Conservation (phyloP, 2,329 filamentous ascomycete genomes). For the Xylariaceae sp. region DNA sequence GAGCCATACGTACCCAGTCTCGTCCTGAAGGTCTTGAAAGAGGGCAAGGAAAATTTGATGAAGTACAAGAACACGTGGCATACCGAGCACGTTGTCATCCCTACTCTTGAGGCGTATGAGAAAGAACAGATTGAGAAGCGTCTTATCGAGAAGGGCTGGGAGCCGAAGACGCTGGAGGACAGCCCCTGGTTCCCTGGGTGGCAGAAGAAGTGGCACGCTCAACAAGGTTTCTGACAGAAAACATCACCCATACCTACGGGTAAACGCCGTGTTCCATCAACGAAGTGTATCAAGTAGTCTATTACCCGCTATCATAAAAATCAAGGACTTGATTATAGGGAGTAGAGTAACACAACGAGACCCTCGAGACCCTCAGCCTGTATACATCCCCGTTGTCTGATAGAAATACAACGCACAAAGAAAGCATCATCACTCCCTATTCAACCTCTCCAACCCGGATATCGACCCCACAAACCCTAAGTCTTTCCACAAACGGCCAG, state of each 20-base stretch:
- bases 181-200: slow-evolving; percentile 77
- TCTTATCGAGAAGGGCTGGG: slow-evolving; percentile 63
- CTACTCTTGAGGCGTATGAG: slow-evolving; percentile 64
- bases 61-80: slow-evolving; percentile 84
- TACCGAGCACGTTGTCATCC: slow-evolving; percentile 72
- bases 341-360: too few relatives aligned
- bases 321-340: too few relatives aligned
- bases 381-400: too few relatives aligned
- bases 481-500: slow-evolving; percentile 1
- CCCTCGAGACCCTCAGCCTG: too few relatives aligned
- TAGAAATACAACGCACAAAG: too few relatives aligned
- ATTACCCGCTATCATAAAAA: background rate
- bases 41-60: slow-evolving; percentile 72
- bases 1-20: slow-evolving; percentile 75
- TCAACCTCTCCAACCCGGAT: background rate
- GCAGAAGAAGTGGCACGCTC: slow-evolving; percentile 68
- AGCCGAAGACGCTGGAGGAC: slow-evolving; percentile 70
- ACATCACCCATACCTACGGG: background rate
- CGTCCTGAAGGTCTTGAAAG: slow-evolving; percentile 67
- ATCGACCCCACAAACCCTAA: background rate
- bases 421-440: too few relatives aligned
- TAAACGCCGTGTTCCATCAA: background rate
- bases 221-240: slow-evolving; percentile 33
- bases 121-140: slow-evolving; percentile 68
- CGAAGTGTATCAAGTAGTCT: background rate